Evolutionary conservation across 805 yeast genomes (phyloP).

Genomic region (Candida mattraensis): DNA sequence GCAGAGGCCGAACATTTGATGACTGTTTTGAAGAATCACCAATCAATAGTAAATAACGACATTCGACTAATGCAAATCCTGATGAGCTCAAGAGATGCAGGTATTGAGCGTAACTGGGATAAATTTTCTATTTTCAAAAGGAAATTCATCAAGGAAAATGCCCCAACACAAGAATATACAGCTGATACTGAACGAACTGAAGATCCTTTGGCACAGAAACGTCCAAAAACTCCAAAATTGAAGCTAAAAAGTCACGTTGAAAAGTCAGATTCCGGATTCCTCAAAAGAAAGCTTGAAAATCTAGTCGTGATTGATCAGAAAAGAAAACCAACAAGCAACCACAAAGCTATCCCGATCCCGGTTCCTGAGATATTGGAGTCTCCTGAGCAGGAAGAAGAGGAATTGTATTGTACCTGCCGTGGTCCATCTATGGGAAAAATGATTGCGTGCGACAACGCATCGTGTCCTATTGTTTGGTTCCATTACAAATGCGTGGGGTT

Average conservation of each 20-base stretch:
- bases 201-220: conserved; percentile 7
- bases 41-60: conserved; percentile 26
- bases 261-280: no score
- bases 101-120: conserved; percentile 25
- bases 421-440: conserved; percentile 75
- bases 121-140: conserved; percentile 25
- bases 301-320: background rate
- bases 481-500: conserved; percentile 94
- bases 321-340: background rate
- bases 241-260: background rate
- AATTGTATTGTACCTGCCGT: conserved; percentile 48
- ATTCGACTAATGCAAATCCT: conserved; percentile 23
- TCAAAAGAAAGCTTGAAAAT: no score
- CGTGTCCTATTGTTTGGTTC: conserved; percentile 92
- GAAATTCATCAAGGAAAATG: conserved; percentile 11
- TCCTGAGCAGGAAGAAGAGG: conserved; percentile 20
- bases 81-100: conserved; percentile 14
- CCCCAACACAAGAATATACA: conserved; percentile 1
- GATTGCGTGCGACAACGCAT: conserved; percentile 94
- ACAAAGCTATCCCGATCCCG: conserved; percentile 7
- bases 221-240: background rate
- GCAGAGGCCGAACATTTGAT: conserved; percentile 28
- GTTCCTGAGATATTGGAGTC: conserved; percentile 9
- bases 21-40: conserved; percentile 23
- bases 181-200: conserved; percentile 7